Base-by-base conservation (phyloP, 441 rosid genomes). In the Eutrema salsugineum region DNA sequence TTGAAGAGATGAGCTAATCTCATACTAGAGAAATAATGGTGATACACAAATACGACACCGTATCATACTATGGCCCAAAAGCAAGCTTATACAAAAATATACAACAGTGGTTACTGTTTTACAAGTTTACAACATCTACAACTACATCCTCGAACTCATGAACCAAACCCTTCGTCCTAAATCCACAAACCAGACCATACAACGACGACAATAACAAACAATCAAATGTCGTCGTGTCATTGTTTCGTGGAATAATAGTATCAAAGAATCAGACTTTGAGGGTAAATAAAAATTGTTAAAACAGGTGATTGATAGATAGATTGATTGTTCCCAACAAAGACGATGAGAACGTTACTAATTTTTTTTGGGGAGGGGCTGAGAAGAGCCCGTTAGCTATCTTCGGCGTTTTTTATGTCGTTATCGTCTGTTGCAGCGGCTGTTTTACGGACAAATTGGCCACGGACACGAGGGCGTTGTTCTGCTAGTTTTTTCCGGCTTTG, bases 401-500 rank as follows among this genome's bases (percentile, higher is more conserved):
- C 71, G 2, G 11, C 12, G 66, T n/a, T 63, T 63, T 47, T 55
- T 2, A 30, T 48, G 62, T 63, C 76, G 11, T 56, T 17, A 30
- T 76, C 71, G 5, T 70, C 66, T 7, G 19, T 49, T 42, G 67
- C 64, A 12, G 43, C 63, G 0, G 71, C 46, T 48, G 62, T 57
- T 64, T 83, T 83, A 14, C 89, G 82, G 14, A 83, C 84, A 27
- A 86, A 86, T 40, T 84, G 87, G 11, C 91, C 91, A 32, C 80
- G 78, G 28, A 84, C 72, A 14, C 88, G 84, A 11, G 88, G 88
- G 7, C 91, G 77, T 50, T 86, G 83, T 74, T 84, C 87, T 0
- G 91, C 88, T 56, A 84, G 79, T 47, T 73, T 84, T 71, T 86
- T 83, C 63, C 91, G 76, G 73, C 88, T 86, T 35, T 86, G 86